A percentile compares a stretch with the other conserved stretches of the same genome.
Conservation (phyloP, 192 early-diverging fungal genomes). For the Backusella circina region DNA sequence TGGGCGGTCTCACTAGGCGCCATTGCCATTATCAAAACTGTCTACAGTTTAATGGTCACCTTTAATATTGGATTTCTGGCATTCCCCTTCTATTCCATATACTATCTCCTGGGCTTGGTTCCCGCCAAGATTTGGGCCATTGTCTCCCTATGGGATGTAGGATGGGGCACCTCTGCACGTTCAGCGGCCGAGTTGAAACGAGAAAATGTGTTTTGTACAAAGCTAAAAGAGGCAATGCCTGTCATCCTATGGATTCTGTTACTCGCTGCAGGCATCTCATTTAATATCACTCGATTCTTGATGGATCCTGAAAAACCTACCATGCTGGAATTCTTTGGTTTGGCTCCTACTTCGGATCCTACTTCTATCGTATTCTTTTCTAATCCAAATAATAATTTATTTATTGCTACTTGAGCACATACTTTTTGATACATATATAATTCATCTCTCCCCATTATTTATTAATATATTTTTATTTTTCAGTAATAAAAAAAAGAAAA, state of each 20-base stretch:
- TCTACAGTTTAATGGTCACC: conserved; percentile 37
- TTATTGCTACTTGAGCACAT: neutral
- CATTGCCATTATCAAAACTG: conserved; percentile 45
- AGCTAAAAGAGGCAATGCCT: conserved; percentile 28
- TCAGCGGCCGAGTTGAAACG: conserved; percentile 26
- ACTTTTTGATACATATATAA: too few species aligned
- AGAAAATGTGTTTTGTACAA: conserved; percentile 11
- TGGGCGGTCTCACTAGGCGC: conserved; percentile 45
- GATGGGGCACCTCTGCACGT: conserved; percentile 53
- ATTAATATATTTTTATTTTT: too few species aligned
- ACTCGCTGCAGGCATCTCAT: conserved; percentile 18
- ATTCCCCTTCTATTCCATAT: conserved; percentile 47
- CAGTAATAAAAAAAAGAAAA: neutral
- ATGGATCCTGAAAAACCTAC: conserved; percentile 11
- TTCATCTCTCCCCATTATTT: too few species aligned
- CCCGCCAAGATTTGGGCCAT: conserved; percentile 58
- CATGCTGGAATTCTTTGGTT: neutral
- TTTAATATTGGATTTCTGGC: conserved; percentile 38
- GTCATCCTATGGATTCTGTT: conserved; percentile 20
- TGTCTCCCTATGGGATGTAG: conserved; percentile 52
- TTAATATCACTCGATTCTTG: conserved; percentile 16
- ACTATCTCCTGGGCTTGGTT: conserved; percentile 51
- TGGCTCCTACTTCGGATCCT: neutral
- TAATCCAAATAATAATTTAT: conserved; percentile 2
- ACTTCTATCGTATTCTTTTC: neutral